A percentile compares a stretch with the other conserved stretches of the same genome.
These are phyloP conservation scores for Paramarasmius palmivorus DNA, from an alignment of 1,284 basidiomycete species.

Conservation along the genomic window DNA sequence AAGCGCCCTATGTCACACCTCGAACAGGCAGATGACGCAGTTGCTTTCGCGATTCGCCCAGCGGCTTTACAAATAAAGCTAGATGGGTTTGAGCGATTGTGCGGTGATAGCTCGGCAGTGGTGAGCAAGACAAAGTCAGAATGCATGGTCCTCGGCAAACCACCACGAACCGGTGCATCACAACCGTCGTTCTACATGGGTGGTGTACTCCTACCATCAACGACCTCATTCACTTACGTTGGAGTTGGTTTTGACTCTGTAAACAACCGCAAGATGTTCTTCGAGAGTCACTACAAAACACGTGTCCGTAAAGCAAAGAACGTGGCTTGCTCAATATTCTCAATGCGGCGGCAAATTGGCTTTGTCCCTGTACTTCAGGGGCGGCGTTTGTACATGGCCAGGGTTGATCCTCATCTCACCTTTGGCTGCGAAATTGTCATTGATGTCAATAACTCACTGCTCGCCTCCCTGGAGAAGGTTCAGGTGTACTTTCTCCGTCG, in stretches of 20 bases:
- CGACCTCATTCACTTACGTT: background rate
- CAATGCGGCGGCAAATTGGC: background rate
- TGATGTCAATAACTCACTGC: background rate
- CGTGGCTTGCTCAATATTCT: background rate
- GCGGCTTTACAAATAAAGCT: too few species aligned
- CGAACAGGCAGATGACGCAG: conserved; percentile 4
- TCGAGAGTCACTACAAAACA: background rate
- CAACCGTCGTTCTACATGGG: background rate
- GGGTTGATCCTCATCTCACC: background rate
- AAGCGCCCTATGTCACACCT: background rate
- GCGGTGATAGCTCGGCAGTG: background rate
- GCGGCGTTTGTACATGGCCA: background rate
- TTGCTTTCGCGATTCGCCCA: too few species aligned
- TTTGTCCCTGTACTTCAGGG: background rate
- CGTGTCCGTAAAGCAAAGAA: background rate
- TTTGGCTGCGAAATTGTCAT: background rate
- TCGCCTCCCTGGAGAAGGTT: background rate
- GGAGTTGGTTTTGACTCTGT: background rate
- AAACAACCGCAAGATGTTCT: background rate
- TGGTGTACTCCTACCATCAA: background rate
- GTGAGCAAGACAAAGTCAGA: background rate
- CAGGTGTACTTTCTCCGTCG: conserved; percentile 14
- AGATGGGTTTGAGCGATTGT: too few species aligned
- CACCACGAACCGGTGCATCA: background rate
- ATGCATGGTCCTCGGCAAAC: background rate